These are phyloP conservation scores for Tetraselmis chui DNA, from an alignment of 139 green algal genomes.

Conservation along the genomic window DNA sequence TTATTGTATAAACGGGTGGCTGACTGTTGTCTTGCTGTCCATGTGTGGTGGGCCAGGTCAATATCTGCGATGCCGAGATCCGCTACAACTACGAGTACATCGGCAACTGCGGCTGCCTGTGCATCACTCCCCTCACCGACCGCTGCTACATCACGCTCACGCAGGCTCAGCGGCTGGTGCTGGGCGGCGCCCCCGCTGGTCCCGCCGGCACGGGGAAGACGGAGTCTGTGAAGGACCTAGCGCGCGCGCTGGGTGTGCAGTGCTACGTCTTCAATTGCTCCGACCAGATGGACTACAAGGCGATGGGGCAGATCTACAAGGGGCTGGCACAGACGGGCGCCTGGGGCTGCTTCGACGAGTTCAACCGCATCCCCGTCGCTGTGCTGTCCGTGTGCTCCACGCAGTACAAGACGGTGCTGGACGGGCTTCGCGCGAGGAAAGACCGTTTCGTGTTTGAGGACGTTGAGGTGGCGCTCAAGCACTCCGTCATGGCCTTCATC, in stretches of 20 bases:
- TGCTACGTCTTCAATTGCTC: conserved; percentile 95
- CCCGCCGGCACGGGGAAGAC: conserved; percentile 86
- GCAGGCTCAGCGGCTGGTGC: conserved; percentile 77
- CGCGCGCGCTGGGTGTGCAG: conserved; percentile 69
- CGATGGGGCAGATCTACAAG: conserved; percentile 84
- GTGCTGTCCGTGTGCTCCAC: conserved; percentile 89
- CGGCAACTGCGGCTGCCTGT: conserved; percentile 85
- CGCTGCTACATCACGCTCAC: conserved; percentile 95
- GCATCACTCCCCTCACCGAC: conserved; percentile 92
- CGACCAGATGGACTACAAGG: conserved; percentile 92
- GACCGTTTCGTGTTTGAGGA: conserved; percentile 49
- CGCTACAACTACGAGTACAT: conserved; percentile 88
- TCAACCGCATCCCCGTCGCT: conserved; percentile 88
- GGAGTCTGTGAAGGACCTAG: conserved; percentile 86
- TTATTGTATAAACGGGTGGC: not conserved
- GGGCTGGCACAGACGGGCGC: conserved; percentile 83
- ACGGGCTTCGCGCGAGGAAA: conserved; percentile 76
- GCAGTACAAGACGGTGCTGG: conserved; percentile 93
- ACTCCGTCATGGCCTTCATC: conserved; percentile 86
- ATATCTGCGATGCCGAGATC: conserved; percentile 89
- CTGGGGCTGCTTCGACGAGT: conserved; percentile 95
- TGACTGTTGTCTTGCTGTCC: not conserved
- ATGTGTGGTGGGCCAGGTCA: conserved; percentile 38
- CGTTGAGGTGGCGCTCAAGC: conserved; percentile 56
- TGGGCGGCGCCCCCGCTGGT: conserved; percentile 82